Evolutionary conservation across 305 asterid genomes (phyloP).

Genomic region (Rubia tinctorum): DNA sequence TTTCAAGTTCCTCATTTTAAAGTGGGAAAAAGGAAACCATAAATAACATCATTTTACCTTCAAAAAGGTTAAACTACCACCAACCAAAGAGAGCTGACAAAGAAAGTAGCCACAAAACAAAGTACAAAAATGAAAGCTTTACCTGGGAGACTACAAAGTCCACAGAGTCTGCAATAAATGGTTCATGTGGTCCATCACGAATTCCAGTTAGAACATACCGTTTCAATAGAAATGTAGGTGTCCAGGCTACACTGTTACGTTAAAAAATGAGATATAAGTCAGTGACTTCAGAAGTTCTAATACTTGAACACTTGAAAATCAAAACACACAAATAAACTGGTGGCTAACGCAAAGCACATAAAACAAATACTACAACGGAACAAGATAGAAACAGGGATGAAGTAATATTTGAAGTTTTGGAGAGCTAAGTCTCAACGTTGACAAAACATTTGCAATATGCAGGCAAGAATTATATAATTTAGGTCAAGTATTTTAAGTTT

Average conservation of each 20-base stretch:
- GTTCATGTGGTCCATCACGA: constrained; percentile 93
- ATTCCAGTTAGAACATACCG: constrained; percentile 87
- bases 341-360: not conserved
- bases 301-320: not conserved
- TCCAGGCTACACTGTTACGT: constrained; percentile 81
- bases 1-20: not conserved
- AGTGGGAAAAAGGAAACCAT: not conserved
- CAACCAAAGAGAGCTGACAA: not conserved
- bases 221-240: constrained; percentile 88
- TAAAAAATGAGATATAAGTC: constrained; percentile 23
- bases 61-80: not conserved
- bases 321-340: not conserved
- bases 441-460: not conserved
- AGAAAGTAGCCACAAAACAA: not conserved
- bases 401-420: not conserved
- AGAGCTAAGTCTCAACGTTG: not conserved
- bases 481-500: not conserved
- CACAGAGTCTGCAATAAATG: constrained; percentile 95
- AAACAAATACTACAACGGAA: not conserved
- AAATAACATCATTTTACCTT: not conserved
- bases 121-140: constrained; percentile 6
- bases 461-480: not conserved
- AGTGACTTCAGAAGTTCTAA: constrained; percentile 3
- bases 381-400: not conserved
- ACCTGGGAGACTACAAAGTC: constrained; percentile 99